phyloP scores from a whole-genome alignment of 345 rosid genomes.

The Laguncularia racemosa region DNA sequence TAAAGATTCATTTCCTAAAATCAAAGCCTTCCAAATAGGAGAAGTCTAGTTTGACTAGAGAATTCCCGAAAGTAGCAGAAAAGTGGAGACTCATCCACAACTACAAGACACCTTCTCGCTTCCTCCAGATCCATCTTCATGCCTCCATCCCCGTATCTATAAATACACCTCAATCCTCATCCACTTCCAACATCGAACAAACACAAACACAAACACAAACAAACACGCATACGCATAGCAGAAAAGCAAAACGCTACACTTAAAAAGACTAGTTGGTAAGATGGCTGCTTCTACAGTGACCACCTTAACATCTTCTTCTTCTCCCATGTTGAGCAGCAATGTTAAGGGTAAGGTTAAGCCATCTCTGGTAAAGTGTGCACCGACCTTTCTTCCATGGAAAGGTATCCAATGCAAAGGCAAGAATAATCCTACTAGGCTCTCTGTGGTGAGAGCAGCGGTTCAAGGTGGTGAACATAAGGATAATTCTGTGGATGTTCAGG shows the following conservation, averaged over 20 bases:
- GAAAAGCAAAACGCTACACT: no score
- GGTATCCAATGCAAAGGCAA: no score
- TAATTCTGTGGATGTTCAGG: constrained; percentile 45
- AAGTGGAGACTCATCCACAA: background rate
- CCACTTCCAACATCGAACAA: constrained; percentile 29
- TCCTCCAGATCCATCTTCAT: constrained; percentile 16
- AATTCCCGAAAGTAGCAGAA: no score
- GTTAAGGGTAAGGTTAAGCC: background rate
- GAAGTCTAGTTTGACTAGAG: no score
- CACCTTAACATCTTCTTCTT: constrained; percentile 21
- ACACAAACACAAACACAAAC: background rate
- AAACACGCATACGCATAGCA: background rate
- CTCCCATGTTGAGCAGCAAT: constrained; percentile 3
- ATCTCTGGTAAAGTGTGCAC: no score
- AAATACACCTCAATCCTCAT: background rate
- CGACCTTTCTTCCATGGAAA: no score
- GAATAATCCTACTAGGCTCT: constrained; percentile 7
- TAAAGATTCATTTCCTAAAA: no score
- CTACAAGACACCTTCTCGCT: constrained; percentile 5
- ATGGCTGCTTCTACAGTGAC: background rate
- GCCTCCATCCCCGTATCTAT: constrained; percentile 12
- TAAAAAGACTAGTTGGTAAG: no score
- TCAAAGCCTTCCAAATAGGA: no score
- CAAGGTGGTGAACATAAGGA: constrained; percentile 29
- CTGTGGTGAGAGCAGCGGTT: constrained; percentile 26